Base-by-base conservation (phyloP, 768 basidiomycete species). In the Kwoniella dendrophila region DNA sequence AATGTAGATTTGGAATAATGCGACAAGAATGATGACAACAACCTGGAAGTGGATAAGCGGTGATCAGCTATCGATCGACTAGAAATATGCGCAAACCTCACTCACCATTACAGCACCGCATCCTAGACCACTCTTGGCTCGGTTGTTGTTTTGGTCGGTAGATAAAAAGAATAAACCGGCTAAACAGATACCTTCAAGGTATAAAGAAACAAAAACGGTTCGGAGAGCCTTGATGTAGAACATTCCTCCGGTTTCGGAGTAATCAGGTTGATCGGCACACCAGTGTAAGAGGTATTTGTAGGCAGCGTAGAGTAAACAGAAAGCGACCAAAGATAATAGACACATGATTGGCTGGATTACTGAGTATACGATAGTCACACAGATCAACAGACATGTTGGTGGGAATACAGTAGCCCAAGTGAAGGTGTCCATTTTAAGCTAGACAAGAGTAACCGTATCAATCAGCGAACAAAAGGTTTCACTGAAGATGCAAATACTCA, bases 201-300 rank as follows among this genome's bases (percentile, higher is more conserved):
- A 81, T 6, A 81, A 65, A 2, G 71, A 63, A 52, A 77, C 75
- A 49, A 81, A 79, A 65, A 81, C 68, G 32, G 79, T 78, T 36
- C 73, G 70, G 44, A 81, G 67, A 12, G 78, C 80, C 58, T 76
- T 78, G 61, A 79, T 75, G 74, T 80, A 81, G 71, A 76, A 81
- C 26, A 74, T 69, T 30, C 80, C 80, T n/a, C 79, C 79, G n/a
- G 80, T 79, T 62, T 81, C 80, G 50, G 73, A 67, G 14, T 64
- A 60, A 48, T 77, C 76, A 33, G 73, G 72, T 67, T 80, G 79
- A 52, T 80, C 79, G 63, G 74, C 72, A 59, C 75, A 76, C 79
- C 79, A 81, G 38, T 66, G 62, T 44, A 80, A 70, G 44, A 71
- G 66, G 75, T 80, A 78, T 65, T 77, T 79, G 76, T 78, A 77